Conservation (phyloP, 768 basidiomycete genomes). For the Russula olivacea region DNA sequence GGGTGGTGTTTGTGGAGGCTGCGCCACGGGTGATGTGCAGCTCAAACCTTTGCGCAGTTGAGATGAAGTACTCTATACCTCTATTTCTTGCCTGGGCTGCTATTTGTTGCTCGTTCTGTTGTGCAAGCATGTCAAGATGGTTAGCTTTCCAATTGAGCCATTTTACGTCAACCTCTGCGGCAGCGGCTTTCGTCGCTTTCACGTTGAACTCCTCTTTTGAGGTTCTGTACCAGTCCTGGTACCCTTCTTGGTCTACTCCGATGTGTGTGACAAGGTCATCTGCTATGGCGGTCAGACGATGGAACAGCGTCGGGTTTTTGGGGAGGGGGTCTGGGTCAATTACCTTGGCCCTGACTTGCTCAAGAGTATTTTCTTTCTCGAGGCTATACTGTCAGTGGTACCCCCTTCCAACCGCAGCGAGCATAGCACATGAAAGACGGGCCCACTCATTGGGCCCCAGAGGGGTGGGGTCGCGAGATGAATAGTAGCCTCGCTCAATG, state of each 20-base stretch:
- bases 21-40: too few relatives aligned
- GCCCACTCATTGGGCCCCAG: not conserved
- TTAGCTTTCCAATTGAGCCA: not conserved
- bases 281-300: not conserved
- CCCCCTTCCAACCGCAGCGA: not conserved
- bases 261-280: not conserved
- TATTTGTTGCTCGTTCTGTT: not conserved
- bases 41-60: accelerated
- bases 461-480: not conserved
- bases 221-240: too few relatives aligned
- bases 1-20: accelerated
- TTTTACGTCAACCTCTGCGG: not conserved
- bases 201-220: not conserved
- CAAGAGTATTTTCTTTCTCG: not conserved
- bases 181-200: not conserved
- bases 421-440: not conserved
- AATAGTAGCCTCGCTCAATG: not conserved
- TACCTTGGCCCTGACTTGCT: not conserved
- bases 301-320: not conserved
- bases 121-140: not conserved
- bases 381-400: not conserved
- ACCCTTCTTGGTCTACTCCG: too few relatives aligned
- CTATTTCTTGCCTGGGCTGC: not conserved
- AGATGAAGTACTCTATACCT: not conserved
- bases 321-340: not conserved